Conservation (phyloP, 2,329 filamentous ascomycete genomes). For the Berkeleyomyces basicola region DNA sequence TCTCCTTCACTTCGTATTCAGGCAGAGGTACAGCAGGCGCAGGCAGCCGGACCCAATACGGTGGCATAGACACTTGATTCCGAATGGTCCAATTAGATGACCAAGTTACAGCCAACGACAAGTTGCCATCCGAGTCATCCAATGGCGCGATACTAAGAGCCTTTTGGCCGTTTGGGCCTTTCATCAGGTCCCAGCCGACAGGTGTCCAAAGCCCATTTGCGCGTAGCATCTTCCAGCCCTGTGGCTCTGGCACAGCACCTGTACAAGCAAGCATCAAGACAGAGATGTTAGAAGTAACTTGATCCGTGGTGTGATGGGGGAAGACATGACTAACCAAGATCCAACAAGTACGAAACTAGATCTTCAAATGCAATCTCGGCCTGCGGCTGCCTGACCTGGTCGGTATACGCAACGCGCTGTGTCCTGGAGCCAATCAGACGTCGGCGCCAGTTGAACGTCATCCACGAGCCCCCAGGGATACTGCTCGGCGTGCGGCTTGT, state of each 20-base stretch:
- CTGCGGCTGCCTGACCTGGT: conserved; percentile 36
- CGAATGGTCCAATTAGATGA: conserved; percentile 36
- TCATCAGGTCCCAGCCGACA: conserved; percentile 38
- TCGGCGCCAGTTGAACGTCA: conserved; percentile 49
- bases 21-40: conserved; percentile 17
- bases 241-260: conserved; percentile 39
- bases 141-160: conserved; percentile 37
- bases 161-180: conserved; percentile 33
- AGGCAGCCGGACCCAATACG: conserved; percentile 41
- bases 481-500: conserved; percentile 32
- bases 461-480: conserved; percentile 47
- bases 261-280: background rate
- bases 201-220: conserved; percentile 45
- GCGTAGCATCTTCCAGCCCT: conserved; percentile 40
- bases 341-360: conserved; percentile 43
- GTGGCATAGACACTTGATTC: conserved; percentile 35
- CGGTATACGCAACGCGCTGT: conserved; percentile 46
- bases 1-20: conserved; percentile 10
- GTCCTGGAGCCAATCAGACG: conserved; percentile 44
- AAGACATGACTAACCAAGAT: conserved; percentile 27
- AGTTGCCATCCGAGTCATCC: conserved; percentile 43
- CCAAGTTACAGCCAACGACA: conserved; percentile 42
- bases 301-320: too few species aligned
- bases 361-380: conserved; percentile 40
- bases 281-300: background rate